These are phyloP conservation scores for Colletotrichum sp. DNA, from an alignment of 2,329 filamentous ascomycete genomes.

Conservation along the genomic window DNA sequence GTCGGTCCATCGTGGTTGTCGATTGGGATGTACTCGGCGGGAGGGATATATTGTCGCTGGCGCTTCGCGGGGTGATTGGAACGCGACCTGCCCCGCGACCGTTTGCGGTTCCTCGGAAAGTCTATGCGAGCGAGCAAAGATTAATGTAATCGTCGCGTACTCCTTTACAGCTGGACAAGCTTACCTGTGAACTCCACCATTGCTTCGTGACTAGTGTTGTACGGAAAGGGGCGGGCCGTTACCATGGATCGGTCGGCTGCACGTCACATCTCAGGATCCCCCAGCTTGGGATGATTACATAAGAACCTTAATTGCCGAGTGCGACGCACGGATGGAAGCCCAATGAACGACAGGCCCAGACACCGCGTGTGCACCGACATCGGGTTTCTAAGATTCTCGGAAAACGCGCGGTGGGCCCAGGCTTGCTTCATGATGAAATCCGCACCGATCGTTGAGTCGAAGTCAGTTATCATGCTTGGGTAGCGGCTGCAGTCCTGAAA, in stretches of 20 bases:
- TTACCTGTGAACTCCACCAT: not conserved
- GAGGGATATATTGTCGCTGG: rapidly evolving
- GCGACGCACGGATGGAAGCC: not conserved
- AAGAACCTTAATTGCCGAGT: not conserved
- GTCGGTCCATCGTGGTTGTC: rapidly evolving
- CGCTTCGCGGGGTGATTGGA: not conserved
- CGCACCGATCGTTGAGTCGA: not conserved
- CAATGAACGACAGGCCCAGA: not conserved
- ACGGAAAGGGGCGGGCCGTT: not conserved
- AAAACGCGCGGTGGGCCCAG: not conserved
- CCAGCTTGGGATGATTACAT: not conserved
- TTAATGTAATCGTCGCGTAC: not conserved
- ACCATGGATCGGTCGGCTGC: not conserved
- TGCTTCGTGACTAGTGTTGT: not conserved
- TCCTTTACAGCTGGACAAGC: not conserved
- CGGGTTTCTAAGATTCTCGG: not conserved
- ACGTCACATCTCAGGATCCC: not conserved
- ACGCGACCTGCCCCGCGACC: not conserved
- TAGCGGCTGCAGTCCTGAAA: not conserved
- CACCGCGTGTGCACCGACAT: not conserved
- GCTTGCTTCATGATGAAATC: not conserved
- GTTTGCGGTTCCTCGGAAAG: not conserved
- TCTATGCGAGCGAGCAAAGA: not conserved
- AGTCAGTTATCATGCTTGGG: not conserved
- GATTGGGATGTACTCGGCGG: not conserved